phyloP scores from a whole-genome alignment of 768 basidiomycete genomes.

The Rubroboletus pulcherrimus region DNA sequence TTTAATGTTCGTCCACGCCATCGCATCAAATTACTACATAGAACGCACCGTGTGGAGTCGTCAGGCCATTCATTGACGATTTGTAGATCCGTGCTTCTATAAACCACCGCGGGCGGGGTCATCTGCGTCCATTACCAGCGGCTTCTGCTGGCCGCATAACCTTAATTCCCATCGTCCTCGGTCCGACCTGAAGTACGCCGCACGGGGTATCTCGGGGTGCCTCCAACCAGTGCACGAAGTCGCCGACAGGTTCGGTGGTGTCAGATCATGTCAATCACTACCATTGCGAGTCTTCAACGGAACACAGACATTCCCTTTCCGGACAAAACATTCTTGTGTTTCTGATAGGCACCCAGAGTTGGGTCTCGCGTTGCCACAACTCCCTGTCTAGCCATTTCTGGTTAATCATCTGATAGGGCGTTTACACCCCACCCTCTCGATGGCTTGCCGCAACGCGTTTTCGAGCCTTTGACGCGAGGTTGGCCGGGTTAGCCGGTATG shows the following conservation, averaged over 20 bases:
- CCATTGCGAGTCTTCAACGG: background rate
- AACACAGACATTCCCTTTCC: background rate
- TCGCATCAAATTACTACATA: background rate
- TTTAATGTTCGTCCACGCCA: background rate
- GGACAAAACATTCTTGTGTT: background rate
- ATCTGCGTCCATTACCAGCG: background rate
- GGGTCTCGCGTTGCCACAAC: background rate
- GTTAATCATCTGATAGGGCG: background rate
- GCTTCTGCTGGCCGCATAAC: background rate
- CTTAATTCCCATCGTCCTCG: background rate
- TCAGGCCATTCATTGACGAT: background rate
- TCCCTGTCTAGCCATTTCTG: background rate
- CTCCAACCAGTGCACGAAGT: background rate
- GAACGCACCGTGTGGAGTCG: too few relatives aligned
- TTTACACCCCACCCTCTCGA: background rate
- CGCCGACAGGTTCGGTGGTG: constrained; percentile 9
- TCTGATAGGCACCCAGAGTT: background rate
- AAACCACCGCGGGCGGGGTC: background rate
- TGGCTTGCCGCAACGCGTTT: background rate
- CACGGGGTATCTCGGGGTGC: background rate
- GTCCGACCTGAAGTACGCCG: background rate
- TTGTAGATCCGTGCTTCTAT: background rate
- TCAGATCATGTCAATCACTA: constrained; percentile 1
- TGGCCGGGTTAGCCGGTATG: background rate
- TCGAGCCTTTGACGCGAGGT: background rate